Evolutionary conservation across 768 basidiomycete species (phyloP), one percentile per base, ranked within the genome.

Genomic region (Gymnopilus dilepis): DNA sequence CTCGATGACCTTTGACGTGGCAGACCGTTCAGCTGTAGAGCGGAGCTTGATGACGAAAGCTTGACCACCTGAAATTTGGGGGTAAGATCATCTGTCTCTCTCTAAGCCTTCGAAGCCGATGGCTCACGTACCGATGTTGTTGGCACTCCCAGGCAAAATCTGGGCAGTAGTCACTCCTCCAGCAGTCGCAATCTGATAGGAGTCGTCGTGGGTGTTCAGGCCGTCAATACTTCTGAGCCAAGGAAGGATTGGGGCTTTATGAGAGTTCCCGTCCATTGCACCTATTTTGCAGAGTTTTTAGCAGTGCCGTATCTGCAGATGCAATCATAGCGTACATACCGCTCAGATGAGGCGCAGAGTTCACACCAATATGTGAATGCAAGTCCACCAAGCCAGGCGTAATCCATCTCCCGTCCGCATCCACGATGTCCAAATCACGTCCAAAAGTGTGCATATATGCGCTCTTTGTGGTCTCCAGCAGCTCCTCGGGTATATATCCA

Each of bases 21-120:
- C 82, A 0, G 89, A 88, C n/a, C 86, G 82, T 68, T 91, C 91
- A 0, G 75, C 65, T 0, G 91, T 94, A n/a, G 80, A 78, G 24
- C 93, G 81, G 3, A 90, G 71, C 70, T 94, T 94, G 69, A 94
- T 90, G 3, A 86, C 77, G 69, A 91, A 92, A 0, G 90, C 89
- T 67, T 92, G 91, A 19, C 92, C 92, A 43, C 90, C 90, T 88
- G 48, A 4, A 48, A 11, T 13, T 50, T 38, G 13, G 11, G 11
- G 11, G 6, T 33, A 4, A 47, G 26, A 17, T 22, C 2, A 19
- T 22, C 38, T 1, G n/a, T 6, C 30, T 8, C 59, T 26, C 1
- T 6, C 21, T 28, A 17, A 26, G 19, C 40, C 13, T 48, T 2
- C 55, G 40, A n/a, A 1, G 31, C 15, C 17, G 3, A 13, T 11